Percentiles rank a stretch among this genome's conserved stretches.
Conservation (phyloP, 352 stramenopile genomes). For the Phytophthora cactorum region DNA sequence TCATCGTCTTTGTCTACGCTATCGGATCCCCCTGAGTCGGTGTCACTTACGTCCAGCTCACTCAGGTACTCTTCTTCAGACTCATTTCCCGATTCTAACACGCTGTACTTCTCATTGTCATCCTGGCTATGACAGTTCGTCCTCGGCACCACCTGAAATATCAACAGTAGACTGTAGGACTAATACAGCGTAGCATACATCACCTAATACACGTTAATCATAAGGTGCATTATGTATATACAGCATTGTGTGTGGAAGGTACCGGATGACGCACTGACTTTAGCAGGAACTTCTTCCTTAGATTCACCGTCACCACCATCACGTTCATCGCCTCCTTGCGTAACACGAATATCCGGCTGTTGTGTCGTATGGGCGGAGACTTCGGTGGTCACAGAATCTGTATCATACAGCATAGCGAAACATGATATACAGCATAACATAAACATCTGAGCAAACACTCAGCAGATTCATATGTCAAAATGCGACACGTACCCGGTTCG, state of each 20-base stretch:
- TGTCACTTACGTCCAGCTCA: constrained; percentile 5
- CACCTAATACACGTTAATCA: neutral
- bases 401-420: neutral
- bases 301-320: neutral
- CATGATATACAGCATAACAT: neutral
- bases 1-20: constrained; percentile 10
- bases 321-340: neutral
- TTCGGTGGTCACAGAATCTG: neutral
- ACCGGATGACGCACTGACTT: neutral
- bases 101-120: neutral
- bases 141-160: neutral
- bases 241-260: neutral
- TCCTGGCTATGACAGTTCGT: neutral
- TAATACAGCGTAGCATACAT: neutral
- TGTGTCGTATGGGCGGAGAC: neutral
- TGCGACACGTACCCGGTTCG: too few relatives aligned
- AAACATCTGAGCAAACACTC: neutral
- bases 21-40: neutral
- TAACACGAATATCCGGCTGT: neutral
- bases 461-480: too few relatives aligned
- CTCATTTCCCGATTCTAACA: neutral
- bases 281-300: neutral
- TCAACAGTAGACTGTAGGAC: neutral
- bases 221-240: neutral
- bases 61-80: neutral